Base-by-base conservation (phyloP, 2,329 filamentous ascomycete species). In the Alternaria ventricosa region DNA sequence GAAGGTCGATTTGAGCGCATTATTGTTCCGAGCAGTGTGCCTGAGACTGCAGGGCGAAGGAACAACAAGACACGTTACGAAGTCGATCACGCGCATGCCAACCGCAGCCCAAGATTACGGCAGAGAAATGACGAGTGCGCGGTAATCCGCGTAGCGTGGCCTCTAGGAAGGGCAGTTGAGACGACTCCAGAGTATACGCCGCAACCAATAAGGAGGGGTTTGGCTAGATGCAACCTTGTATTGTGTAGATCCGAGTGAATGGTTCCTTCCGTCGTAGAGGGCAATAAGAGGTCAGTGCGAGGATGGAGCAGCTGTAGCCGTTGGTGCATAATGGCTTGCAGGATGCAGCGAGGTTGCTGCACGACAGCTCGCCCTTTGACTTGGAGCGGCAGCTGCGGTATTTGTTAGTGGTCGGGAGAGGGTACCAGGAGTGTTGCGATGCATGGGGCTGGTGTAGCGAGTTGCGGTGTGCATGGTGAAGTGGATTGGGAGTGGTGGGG, bases 391-490 rank as follows among this genome's bases (percentile, higher is more conserved):
- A 53, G 56, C 36, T 60, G 58, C 51, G 60, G 51, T 50, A 61
- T 54, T 53, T 57, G 23, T 65, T 58, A 66, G 43, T 67, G 60
- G 67, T 47, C 50, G 46, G 55, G 22, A 22, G 47, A 27, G 46
- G 30, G 9, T 45, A 25, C 49, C 45, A 30, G 30, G 41, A 50
- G 30, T 18, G 30, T 23, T 11, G 27, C 6, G 15, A 50, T 41
- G 45, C 36, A 56, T 41, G 47, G 25, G 57, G 50, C 33, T 45
- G 54, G 54, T 56, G 60, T 60, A 59, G 61, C 56, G 62, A 64
- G 49, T 64, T 68, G 61, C 66, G 65, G 67, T 70, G 67, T 68
- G 67, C 63, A 65, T 68, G 65, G 28, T 66, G 64, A 58, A 43
- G 60, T 65, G 62, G 45, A 59, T 57, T 55, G 22, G 47, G 55